Percentiles rank a stretch among this genome's conserved stretches.
phyloP scores from a whole-genome alignment of 1,284 basidiomycete genomes.

The Spongispora temasekensis region DNA sequence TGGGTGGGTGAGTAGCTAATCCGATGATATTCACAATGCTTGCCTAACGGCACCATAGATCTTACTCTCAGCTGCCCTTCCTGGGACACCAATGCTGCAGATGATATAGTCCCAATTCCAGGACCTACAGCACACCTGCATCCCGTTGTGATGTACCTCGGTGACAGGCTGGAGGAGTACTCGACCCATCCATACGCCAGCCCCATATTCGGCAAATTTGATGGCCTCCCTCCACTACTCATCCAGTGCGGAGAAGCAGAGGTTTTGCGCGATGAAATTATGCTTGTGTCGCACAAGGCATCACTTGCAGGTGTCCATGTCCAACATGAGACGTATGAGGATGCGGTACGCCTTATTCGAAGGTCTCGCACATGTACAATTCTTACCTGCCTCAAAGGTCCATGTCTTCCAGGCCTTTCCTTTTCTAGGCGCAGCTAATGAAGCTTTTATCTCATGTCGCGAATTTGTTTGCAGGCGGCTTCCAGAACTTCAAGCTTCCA shows the following conservation, averaged over 20 bases:
- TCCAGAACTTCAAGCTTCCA: constrained; percentile 48
- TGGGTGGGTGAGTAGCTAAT: constrained; percentile 80
- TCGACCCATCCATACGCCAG: constrained; percentile 96
- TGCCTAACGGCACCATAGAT: constrained; percentile 48
- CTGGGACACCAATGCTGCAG: constrained; percentile 91
- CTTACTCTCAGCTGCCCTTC: constrained; percentile 96
- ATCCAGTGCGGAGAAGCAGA: constrained; percentile 96
- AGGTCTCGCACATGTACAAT: not conserved
- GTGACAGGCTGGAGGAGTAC: constrained; percentile 81
- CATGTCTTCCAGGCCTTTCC: constrained; percentile 92
- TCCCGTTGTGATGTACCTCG: constrained; percentile 91
- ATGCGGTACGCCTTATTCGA: constrained; percentile 65
- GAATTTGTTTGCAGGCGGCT: constrained; percentile 70
- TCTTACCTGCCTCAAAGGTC: constrained; percentile 47
- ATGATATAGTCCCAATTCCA: constrained; percentile 79
- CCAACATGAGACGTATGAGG: constrained; percentile 91
- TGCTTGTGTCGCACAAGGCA: constrained; percentile 94
- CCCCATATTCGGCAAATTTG: constrained; percentile 92
- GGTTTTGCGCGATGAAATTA: constrained; percentile 90
- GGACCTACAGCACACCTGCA: constrained; percentile 85
- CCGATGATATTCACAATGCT: not conserved
- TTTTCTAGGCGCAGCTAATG: constrained; percentile 72
- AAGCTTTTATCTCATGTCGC: constrained; percentile 77
- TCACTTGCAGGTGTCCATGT: constrained; percentile 86
- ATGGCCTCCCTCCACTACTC: constrained; percentile 85